Evolutionary conservation across 306 rosid species (phyloP).

Genomic region (Mucuna pruriens): DNA sequence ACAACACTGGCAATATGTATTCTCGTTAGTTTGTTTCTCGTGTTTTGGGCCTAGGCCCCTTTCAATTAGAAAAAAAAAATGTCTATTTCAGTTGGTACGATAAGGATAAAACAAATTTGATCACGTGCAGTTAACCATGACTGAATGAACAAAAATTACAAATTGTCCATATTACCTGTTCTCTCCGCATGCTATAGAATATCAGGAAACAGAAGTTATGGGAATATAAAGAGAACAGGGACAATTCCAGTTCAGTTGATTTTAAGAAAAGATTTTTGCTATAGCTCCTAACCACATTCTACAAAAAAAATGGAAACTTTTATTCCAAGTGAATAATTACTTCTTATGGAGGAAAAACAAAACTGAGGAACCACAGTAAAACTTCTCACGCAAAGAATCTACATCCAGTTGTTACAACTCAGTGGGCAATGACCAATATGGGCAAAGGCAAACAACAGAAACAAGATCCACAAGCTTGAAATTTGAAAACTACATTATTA

Average conservation of each 20-base stretch:
- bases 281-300: conserved; percentile 12
- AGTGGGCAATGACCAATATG: not conserved
- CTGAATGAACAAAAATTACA: conserved; percentile 1
- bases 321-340: not conserved
- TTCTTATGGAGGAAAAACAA: not conserved
- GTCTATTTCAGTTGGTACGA: not conserved
- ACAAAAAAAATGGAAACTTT: not conserved
- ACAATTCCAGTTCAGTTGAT: conserved; percentile 8
- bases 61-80: no score
- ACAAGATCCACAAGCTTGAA: conserved; percentile 28
- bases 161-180: not conserved
- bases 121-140: not conserved
- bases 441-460: conserved; percentile 4
- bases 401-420: not conserved
- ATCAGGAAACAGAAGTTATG: not conserved
- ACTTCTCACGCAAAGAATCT: not conserved
- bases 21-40: no score
- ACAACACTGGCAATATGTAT: no score
- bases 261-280: conserved; percentile 11
- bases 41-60: no score
- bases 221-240: not conserved
- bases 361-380: conserved; percentile 13
- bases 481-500: not conserved
- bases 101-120: not conserved
- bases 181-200: conserved; percentile 8